phyloP scores from a whole-genome alignment of 805 yeast species.

The Saturnispora diversa region DNA sequence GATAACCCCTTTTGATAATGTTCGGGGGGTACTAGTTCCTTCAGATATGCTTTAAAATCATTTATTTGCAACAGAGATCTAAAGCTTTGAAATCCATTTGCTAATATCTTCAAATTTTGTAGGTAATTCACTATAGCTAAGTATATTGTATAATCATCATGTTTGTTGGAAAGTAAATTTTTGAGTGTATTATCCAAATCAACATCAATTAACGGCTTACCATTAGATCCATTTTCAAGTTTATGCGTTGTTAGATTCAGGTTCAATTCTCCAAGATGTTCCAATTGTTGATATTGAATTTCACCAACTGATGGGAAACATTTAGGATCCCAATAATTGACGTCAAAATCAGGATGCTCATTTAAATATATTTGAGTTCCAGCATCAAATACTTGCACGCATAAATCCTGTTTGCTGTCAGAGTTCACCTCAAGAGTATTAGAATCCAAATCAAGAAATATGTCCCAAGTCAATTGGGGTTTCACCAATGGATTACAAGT shows the following conservation, averaged over 20 bases:
- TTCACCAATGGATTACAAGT: slow-evolving; percentile 61
- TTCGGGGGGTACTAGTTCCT: not conserved
- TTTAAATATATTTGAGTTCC: not conserved
- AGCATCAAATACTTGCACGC: not conserved
- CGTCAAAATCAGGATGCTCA: slow-evolving; percentile 1
- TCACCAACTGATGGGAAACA: slow-evolving; percentile 12
- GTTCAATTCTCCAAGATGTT: slow-evolving; percentile 2
- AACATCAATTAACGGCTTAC: slow-evolving; percentile 20
- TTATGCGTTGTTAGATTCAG: slow-evolving; percentile 1
- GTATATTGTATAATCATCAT: slow-evolving; percentile 26
- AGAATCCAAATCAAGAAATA: slow-evolving; percentile 51
- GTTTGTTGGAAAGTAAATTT: slow-evolving; percentile 20
- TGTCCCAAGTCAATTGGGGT: slow-evolving; percentile 47
- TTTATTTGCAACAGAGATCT: slow-evolving; percentile 15
- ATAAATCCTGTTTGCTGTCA: slow-evolving; percentile 2
- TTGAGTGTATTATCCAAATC: slow-evolving; percentile 17
- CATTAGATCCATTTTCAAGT: not conserved
- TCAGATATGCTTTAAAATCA: slow-evolving; percentile 16
- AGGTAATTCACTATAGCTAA: slow-evolving; percentile 20
- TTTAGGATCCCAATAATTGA: slow-evolving; percentile 15
- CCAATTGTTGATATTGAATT: not conserved
- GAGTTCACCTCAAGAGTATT: slow-evolving; percentile 31
- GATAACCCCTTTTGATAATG: slow-evolving; percentile 14
- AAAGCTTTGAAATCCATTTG: slow-evolving; percentile 22
- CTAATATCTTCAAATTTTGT: slow-evolving; percentile 19